Percentiles rank a stretch among this genome's conserved stretches.
Conservation (phyloP, 208 protist species). For the Trypanosoma mega region DNA sequence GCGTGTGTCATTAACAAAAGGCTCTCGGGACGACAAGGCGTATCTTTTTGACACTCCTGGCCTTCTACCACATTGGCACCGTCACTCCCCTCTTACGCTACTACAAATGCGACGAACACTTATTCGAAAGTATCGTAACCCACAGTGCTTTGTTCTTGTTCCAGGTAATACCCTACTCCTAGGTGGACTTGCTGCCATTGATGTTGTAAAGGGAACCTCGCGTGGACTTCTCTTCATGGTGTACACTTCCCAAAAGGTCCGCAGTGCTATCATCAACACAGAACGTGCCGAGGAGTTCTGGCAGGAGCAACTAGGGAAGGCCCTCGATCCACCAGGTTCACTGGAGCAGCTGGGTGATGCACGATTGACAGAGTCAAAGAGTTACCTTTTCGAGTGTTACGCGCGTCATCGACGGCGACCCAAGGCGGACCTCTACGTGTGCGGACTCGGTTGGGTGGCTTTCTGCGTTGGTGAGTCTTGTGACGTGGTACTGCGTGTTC, state of each 20-base stretch:
- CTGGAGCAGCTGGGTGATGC: conserved; percentile 72
- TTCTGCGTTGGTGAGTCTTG: conserved; percentile 79
- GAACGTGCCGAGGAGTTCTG: conserved; percentile 77
- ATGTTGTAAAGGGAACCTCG: conserved; percentile 77
- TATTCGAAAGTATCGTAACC: conserved; percentile 83
- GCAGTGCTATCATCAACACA: conserved; percentile 76
- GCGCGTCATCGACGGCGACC: conserved; percentile 62
- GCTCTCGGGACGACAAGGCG: conserved; percentile 20
- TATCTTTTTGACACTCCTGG: conserved; percentile 91
- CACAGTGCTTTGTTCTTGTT: conserved; percentile 82
- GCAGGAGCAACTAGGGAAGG: conserved; percentile 78
- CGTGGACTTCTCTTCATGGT: conserved; percentile 82
- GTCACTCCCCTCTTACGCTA: conserved; percentile 74
- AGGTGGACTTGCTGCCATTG: conserved; percentile 79
- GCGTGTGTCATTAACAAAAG: conserved; percentile 52
- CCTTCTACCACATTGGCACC: conserved; percentile 87
- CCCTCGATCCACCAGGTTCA: conserved; percentile 74
- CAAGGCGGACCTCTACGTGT: conserved; percentile 90
- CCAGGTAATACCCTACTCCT: conserved; percentile 87
- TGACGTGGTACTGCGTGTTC: conserved; percentile 90
- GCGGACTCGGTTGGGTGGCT: conserved; percentile 83
- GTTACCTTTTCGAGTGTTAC: conserved; percentile 92
- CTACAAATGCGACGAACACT: conserved; percentile 89
- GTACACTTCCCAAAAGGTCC: conserved; percentile 88
- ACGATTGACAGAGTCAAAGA: conserved; percentile 60